Percentiles rank a stretch among this genome's conserved stretches.
These are phyloP conservation scores for Naumovozyma baii DNA, from an alignment of 805 yeast species.

Conservation along the genomic window DNA sequence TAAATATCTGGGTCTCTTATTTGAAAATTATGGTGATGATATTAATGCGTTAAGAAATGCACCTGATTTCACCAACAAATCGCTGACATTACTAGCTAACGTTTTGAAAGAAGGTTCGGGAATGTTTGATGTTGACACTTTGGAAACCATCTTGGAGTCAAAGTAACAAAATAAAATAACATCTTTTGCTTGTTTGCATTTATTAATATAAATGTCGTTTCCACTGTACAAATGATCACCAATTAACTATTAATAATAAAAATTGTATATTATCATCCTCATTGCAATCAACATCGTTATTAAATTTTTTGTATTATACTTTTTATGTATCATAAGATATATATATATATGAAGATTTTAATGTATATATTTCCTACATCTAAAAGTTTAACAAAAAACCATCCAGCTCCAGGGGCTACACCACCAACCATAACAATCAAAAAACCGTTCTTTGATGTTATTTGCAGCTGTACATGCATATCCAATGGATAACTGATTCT, in stretches of 20 bases:
- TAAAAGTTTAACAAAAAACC: conserved; percentile 75
- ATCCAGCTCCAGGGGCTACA: conserved; percentile 93
- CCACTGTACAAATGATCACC: no score
- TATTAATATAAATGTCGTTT: no score
- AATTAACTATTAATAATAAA: no score
- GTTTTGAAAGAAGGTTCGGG: conserved; percentile 49
- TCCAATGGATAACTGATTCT: conserved; percentile 81
- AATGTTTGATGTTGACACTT: conserved; percentile 47
- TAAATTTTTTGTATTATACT: no score
- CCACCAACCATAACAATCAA: conserved; percentile 94
- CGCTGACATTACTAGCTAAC: conserved; percentile 48
- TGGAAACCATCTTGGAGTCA: conserved; percentile 27
- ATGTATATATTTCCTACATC: conserved; percentile 23
- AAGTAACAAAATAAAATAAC: conserved; percentile 6
- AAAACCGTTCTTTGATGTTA: conserved; percentile 64
- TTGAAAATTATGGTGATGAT: conserved; percentile 51
- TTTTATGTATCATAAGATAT: not conserved
- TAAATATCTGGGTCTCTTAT: conserved; percentile 46
- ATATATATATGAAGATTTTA: not conserved
- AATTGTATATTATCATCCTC: no score
- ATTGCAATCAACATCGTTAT: no score
- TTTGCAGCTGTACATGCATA: conserved; percentile 53
- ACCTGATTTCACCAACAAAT: conserved; percentile 52
- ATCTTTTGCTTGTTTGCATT: no score
- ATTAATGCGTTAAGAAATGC: conserved; percentile 49